These are phyloP conservation scores for Vitellaria paradoxa DNA, from an alignment of 179 eudicot genomes.

Conservation along the genomic window DNA sequence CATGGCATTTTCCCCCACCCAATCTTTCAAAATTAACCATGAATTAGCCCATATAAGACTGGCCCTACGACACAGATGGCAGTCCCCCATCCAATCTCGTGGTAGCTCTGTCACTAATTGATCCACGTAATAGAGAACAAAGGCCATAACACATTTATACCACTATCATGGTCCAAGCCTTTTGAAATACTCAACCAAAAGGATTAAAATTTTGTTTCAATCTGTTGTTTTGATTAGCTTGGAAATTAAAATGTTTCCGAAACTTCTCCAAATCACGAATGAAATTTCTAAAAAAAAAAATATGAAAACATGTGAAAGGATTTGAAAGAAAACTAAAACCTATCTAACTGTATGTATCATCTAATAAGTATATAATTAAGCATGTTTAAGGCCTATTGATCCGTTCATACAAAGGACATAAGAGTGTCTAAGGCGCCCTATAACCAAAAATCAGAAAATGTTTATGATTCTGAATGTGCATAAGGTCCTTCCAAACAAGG, in stretches of 20 bases:
- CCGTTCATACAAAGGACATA: background rate
- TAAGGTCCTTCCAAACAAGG: background rate
- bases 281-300: background rate
- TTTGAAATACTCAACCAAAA: background rate
- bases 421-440: background rate
- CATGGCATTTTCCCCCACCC: background rate
- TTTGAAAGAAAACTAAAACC: background rate
- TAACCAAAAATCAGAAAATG: background rate
- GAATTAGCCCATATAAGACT: background rate
- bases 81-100: background rate
- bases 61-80: background rate
- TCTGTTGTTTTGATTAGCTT: background rate
- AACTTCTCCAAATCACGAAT: no score
- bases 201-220: background rate
- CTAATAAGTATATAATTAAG: background rate
- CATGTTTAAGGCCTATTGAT: background rate
- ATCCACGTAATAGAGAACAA: background rate
- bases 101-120: background rate
- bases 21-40: no score
- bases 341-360: background rate
- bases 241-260: background rate
- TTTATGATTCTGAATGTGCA: background rate
- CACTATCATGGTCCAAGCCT: background rate
- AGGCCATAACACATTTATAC: background rate
- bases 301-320: background rate